Evolutionary conservation across 169 alveolate species (phyloP).

Genomic region (Eimeria acervulina): DNA sequence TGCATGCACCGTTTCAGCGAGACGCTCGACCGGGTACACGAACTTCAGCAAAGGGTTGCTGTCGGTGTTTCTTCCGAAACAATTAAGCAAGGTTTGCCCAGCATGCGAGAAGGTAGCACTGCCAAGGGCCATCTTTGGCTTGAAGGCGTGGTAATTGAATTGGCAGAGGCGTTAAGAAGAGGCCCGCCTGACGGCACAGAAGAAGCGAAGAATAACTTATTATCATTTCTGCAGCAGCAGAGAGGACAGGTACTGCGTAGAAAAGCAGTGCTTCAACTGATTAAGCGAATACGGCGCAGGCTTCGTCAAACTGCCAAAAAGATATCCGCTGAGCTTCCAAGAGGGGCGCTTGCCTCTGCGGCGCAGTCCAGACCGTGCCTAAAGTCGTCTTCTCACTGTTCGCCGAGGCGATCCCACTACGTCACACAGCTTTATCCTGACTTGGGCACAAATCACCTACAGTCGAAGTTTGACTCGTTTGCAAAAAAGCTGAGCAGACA

Average conservation of each 20-base stretch:
- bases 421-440: not conserved
- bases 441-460: not conserved
- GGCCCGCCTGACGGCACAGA: slow-evolving; percentile 62
- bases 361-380: not conserved
- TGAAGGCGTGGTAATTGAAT: slow-evolving; percentile 29
- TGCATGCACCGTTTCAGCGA: not conserved
- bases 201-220: not conserved
- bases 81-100: not conserved
- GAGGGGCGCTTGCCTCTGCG: not conserved
- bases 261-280: not conserved
- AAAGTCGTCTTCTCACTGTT: not conserved
- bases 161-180: slow-evolving; percentile 43
- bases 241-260: not conserved
- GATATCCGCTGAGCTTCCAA: not conserved
- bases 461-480: not conserved
- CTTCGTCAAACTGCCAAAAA: not conserved
- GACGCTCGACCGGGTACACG: not conserved
- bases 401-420: not conserved
- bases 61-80: not conserved
- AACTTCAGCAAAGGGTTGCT: not conserved
- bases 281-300: not conserved
- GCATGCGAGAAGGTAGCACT: not conserved
- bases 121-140: slow-evolving; percentile 42
- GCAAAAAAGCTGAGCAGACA: not conserved
- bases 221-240: slow-evolving; percentile 45